Base-by-base conservation (phyloP, 306 rosid species). In the Ochetophila trinervis region DNA sequence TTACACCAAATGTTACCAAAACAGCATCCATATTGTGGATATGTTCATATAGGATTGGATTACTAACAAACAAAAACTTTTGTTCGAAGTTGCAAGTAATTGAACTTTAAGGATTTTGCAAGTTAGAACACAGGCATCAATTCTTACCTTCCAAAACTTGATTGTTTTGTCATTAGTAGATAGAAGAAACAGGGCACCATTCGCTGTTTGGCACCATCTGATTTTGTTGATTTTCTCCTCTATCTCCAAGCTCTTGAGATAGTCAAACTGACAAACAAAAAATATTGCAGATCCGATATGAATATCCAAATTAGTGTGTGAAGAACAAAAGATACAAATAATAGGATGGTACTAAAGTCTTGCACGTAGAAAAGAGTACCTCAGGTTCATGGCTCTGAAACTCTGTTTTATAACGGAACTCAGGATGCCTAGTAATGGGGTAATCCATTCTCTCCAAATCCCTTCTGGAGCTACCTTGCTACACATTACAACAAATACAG, bases 321-420 rank as follows among this genome's bases (percentile, higher is more conserved):
- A 36, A 52, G 45, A 66, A 49, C 53, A 61, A 54, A 56, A 48
- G 17, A 24, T 5, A 5, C 27, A 75, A 57, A 24, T 21, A 4
- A 48, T 47, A 53, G 9, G 24, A 60, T 18, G 48, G 42, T 53
- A 68, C 40, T 13, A 72, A 61, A 49, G 42, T 32, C 30, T 24
- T 58, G 57, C 32, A 48, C 59, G 21, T 2, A 10, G 69, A 6
- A 66, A 72, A 62, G 14, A 53, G 49, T 71, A 80, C 99, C 97
- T 94, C 99, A 6, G 99, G 99, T 83, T 94, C 99, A 64, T 94
- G 99, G 80, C 97, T 90, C 88, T 94, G 99, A 78, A 94, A 94
- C 90, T 94, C 99, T 4, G 99, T 94, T 84, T 94, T 90, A 67
- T 94, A 94, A 56, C 96, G 99, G 74, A 94, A 94, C 83, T 94